Evolutionary conservation across 2,329 filamentous ascomycete species (phyloP), one percentile per base, ranked within the genome.

Genomic region (Apiospora sp.): DNA sequence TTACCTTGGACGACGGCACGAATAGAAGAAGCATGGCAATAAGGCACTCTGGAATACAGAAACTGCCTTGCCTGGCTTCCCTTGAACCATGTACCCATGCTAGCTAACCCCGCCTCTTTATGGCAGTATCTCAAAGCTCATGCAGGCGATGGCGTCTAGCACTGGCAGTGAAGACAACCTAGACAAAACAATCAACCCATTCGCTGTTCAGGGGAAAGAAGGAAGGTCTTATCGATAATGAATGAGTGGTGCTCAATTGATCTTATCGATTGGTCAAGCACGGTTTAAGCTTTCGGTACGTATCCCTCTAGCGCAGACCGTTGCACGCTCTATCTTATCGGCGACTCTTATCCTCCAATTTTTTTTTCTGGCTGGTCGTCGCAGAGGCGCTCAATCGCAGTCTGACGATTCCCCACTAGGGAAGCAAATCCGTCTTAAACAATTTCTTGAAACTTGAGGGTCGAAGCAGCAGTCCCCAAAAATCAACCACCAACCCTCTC

Each of bases 331-430:
- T 64, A 64, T 64, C 58, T 64, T 64, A 64, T 64, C 58, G 12
- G 30, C 58, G 41, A 64, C 58, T 64, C 34, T 64, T 64, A 64
- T 64, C 58, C 58, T 64, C 58, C 58, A 64, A 64, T 64, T 64
- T 64, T 64, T 61, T 61, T 64, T 64, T 37, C 54, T 61, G 30
- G 54, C 58, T 64, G 58, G 58, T 41, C 22, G 58, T 64, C 58
- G 58, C 58, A 41, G 58, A 41, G 22, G 58, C 37, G 58, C 34
- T 64, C 34, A 64, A 64, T 64, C 19, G 58, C 58, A 64, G 58
- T 64, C 34, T 37, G 58, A 64, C 34, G 58, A 64, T 64, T 64
- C 58, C 58, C 58, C 58, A 64, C 58, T 30, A 64, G n/a, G 19
- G 34, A 41, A 64, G 34, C 54, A 61, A 61, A 37, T 4, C 30